phyloP scores from a whole-genome alignment of 2,329 filamentous ascomycete species.

The Alternaria atra region DNA sequence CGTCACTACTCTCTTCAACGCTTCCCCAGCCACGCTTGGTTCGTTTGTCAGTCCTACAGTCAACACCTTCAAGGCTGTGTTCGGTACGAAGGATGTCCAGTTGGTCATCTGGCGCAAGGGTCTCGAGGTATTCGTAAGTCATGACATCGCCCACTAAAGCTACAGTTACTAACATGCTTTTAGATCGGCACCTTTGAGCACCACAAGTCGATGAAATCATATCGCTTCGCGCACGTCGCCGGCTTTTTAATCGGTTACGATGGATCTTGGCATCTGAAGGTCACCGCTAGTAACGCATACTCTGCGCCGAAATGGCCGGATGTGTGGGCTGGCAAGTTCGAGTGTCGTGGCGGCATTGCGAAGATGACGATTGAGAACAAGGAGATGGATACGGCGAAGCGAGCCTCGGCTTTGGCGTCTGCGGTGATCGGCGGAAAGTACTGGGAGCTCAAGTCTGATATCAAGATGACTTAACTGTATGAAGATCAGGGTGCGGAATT shows the following conservation, averaged over 20 bases:
- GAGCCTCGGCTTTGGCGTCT: conserved; percentile 14
- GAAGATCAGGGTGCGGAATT: not conserved
- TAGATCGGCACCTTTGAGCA: conserved; percentile 27
- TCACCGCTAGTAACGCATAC: conserved; percentile 21
- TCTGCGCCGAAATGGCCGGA: conserved; percentile 24
- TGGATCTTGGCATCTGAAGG: conserved; percentile 25
- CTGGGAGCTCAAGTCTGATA: conserved; percentile 22
- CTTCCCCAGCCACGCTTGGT: conserved; percentile 8
- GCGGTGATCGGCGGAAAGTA: conserved; percentile 13
- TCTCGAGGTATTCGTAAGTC: conserved; percentile 27
- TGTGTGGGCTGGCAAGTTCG: conserved; percentile 29
- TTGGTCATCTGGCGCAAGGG: conserved; percentile 34
- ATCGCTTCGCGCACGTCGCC: conserved; percentile 26
- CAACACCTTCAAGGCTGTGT: conserved; percentile 23
- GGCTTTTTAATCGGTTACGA: conserved; percentile 32
- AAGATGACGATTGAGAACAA: conserved; percentile 26
- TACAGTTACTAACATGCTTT: not conserved
- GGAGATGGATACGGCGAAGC: conserved; percentile 12
- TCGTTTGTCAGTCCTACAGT: conserved; percentile 22
- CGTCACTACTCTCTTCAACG: conserved; percentile 23
- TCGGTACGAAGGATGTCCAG: conserved; percentile 22
- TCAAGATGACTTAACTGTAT: conserved; percentile 14
- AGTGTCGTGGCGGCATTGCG: conserved; percentile 17
- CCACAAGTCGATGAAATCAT: conserved; percentile 18
- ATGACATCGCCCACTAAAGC: not conserved